These are phyloP conservation scores for Saccharata proteae DNA, from an alignment of 2,329 filamentous ascomycete species.

Conservation along the genomic window DNA sequence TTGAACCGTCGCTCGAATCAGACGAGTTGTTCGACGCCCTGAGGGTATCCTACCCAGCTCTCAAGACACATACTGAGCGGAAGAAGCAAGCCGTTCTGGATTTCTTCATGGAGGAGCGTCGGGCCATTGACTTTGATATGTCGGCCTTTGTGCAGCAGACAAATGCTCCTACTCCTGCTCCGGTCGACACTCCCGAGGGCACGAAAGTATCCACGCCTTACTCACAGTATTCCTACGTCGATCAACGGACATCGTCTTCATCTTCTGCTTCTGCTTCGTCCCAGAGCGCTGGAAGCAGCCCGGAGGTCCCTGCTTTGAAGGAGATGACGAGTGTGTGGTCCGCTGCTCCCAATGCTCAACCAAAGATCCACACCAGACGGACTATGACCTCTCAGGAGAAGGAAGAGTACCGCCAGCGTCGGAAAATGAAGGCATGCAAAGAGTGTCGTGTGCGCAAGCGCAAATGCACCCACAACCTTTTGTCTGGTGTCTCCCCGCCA, in stretches of 20 bases:
- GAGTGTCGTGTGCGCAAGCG: conserved; percentile 7
- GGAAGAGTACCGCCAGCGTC: conserved; percentile 8
- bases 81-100: conserved; percentile 10
- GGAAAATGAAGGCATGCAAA: conserved; percentile 9
- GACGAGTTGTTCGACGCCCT: conserved; percentile 10
- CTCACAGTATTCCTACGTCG: too few relatives aligned
- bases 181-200: background rate
- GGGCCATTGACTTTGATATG: conserved; percentile 8
- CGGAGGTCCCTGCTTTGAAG: conserved; percentile 8
- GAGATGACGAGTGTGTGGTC: conserved; percentile 9
- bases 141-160: conserved; percentile 6
- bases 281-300: conserved; percentile 5
- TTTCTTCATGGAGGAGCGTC: conserved; percentile 9
- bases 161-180: conserved; percentile 1
- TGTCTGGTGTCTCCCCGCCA: conserved; percentile 5
- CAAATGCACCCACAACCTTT: conserved; percentile 9
- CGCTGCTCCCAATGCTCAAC: conserved; percentile 2
- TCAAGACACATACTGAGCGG: conserved; percentile 9
- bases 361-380: conserved; percentile 9
- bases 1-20: conserved; percentile 9
- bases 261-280: conserved; percentile 4
- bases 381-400: conserved; percentile 10
- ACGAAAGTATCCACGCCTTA: conserved; percentile 2
- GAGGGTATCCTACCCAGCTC: conserved; percentile 3
- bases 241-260: conserved; percentile 2